A percentile compares a stretch with the other conserved stretches of the same genome.
phyloP scores from a whole-genome alignment of 441 rosid species.

The Euphorbia schlechtendalii region DNA sequence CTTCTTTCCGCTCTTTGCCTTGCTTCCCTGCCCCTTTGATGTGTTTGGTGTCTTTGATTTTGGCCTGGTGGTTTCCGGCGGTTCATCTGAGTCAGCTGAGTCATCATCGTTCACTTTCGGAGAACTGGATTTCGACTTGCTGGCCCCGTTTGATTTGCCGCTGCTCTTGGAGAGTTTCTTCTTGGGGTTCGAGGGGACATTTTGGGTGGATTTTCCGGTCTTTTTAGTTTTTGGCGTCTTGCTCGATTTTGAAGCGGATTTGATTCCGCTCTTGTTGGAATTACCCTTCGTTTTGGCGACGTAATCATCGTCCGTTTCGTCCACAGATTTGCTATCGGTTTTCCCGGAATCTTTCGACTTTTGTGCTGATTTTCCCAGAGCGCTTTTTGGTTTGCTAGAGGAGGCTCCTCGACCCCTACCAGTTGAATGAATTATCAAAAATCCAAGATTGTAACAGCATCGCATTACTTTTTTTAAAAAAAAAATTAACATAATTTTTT shows the following conservation, averaged over 20 bases:
- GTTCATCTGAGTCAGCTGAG: slow-evolving; percentile 42
- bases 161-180: too few relatives aligned
- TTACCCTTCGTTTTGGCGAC: too few relatives aligned
- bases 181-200: too few relatives aligned
- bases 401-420: slow-evolving; percentile 64
- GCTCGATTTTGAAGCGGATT: too few relatives aligned
- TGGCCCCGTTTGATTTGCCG: slow-evolving; percentile 26
- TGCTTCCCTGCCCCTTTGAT: too few relatives aligned
- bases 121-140: slow-evolving; percentile 45
- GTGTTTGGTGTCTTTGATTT: slow-evolving; percentile 30
- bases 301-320: too few relatives aligned
- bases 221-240: slow-evolving; percentile 24
- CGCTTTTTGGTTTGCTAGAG: slow-evolving; percentile 57
- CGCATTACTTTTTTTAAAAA: too few relatives aligned
- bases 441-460: background rate
- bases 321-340: slow-evolving; percentile 36
- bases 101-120: slow-evolving; percentile 36
- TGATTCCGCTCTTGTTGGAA: slow-evolving; percentile 29
- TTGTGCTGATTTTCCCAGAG: slow-evolving; percentile 36
- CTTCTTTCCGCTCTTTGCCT: slow-evolving; percentile 47
- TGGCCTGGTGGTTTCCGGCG: slow-evolving; percentile 34
- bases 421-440: slow-evolving; percentile 15
- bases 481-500: too few relatives aligned
- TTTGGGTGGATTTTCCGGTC: slow-evolving; percentile 18
- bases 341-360: slow-evolving; percentile 31